Evolutionary conservation across 208 protist species (phyloP), one percentile per base, ranked within the genome.

Genomic region (Trypanosoma avium): DNA sequence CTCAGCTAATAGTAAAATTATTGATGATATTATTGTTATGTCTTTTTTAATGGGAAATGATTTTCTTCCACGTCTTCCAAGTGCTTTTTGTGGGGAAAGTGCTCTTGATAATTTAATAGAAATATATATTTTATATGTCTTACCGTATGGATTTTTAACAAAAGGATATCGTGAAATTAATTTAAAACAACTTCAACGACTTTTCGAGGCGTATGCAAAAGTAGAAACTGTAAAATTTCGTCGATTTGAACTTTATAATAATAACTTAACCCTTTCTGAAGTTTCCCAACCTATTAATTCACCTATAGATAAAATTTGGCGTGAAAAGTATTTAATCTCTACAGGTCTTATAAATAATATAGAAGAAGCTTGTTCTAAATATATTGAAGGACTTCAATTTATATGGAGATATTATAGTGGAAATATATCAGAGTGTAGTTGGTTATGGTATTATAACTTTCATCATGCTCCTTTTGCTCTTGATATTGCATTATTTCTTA

Each of bases 331-430:
- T 59, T 62, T 75, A 8, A 82, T 66, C 0, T 78, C 75, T 30
- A 80, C 87, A 33, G 67, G 47, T 24, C 61, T 78, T 38, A 42
- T 67, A 38, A 52, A 52, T 2, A 54, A 64, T 13, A 46, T 89
- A 43, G 50, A 76, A 33, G 72, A 75, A 59, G 84, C 84, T 19
- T 95, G 89, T 59, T 58, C 49, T n/a, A 67, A 59, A 27, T 95
- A 93, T 71, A 65, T 95, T 7, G 77, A 92, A 60, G 82, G 81
- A 6, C 12, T 95, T 10, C 74, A 77, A 29, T 95, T 93, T 71
- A 80, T 93, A 17, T 93, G 85, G 86, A 73, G 84, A 30, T 95
- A 95, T 69, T 95, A 95, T 77, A 88, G 73, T 57, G 63, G 61
- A 19, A 80, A 71, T 52, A 77, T 73, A 7, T 22, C 53, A 21